These are phyloP conservation scores for Colletotrichum tanaceti DNA, from an alignment of 2,329 filamentous ascomycete species.

Conservation along the genomic window DNA sequence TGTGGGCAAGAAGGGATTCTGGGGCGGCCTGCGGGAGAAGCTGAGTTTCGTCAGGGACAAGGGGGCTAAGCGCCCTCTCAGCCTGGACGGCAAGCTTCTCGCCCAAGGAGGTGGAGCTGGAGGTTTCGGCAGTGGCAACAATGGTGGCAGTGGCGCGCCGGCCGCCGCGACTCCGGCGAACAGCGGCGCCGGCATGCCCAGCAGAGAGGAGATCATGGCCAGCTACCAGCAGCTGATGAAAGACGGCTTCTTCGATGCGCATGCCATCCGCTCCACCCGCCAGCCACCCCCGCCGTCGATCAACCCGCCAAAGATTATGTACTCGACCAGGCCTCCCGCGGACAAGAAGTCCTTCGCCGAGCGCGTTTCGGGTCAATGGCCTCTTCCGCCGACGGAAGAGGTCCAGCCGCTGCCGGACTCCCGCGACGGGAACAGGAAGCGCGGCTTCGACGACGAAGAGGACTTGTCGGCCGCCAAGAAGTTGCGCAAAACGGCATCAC, in stretches of 20 bases:
- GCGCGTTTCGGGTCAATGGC: conserved; percentile 43
- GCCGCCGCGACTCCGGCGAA: conserved; percentile 18
- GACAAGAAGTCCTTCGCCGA: conserved; percentile 35
- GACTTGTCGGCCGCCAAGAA: conserved; percentile 56
- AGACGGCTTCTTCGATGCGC: conserved; percentile 68
- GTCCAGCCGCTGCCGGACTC: conserved; percentile 42
- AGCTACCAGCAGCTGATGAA: conserved; percentile 68
- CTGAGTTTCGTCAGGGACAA: conserved; percentile 43
- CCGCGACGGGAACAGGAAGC: conserved; percentile 64
- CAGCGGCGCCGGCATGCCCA: conserved; percentile 47
- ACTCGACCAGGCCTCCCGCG: conserved; percentile 33
- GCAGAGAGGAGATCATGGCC: conserved; percentile 64
- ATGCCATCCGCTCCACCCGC: conserved; percentile 68
- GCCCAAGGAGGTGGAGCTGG: conserved; percentile 29
- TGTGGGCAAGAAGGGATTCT: conserved; percentile 46
- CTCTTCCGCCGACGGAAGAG: conserved; percentile 37
- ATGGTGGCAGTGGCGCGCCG: conserved; percentile 6
- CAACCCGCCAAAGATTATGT: conserved; percentile 30
- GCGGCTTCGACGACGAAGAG: conserved; percentile 52
- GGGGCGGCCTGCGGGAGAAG: conserved; percentile 47
- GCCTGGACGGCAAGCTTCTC: conserved; percentile 41
- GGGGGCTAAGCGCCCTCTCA: conserved; percentile 41
- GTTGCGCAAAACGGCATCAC: conserved; percentile 63
- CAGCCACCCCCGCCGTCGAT: conserved; percentile 52
- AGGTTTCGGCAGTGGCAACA: conserved; percentile 9